A percentile compares a stretch with the other conserved stretches of the same genome.
phyloP scores from a whole-genome alignment of 768 basidiomycete genomes.

The Coprinopsis marcescibilis region DNA sequence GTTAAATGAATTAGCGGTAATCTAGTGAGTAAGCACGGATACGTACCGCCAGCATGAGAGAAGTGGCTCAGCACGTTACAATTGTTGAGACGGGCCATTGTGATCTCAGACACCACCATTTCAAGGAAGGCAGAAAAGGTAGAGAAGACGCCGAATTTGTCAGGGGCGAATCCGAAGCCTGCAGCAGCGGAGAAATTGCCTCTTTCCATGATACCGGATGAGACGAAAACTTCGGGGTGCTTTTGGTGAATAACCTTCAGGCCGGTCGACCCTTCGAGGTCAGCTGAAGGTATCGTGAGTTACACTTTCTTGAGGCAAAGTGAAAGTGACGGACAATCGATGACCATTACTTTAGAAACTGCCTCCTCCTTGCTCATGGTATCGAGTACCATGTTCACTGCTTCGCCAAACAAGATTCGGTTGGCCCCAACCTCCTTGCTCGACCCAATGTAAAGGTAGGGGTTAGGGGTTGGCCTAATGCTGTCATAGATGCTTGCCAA shows the following conservation, averaged over 20 bases:
- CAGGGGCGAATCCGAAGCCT: constrained; percentile 77
- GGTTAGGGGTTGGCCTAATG: constrained; percentile 53
- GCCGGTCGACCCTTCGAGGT: constrained; percentile 86
- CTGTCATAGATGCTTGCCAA: constrained; percentile 49
- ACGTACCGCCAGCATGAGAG: constrained; percentile 78
- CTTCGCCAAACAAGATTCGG: constrained; percentile 81
- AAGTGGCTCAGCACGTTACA: constrained; percentile 88
- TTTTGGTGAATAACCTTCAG: constrained; percentile 85
- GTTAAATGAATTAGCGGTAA: background rate
- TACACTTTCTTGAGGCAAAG: background rate
- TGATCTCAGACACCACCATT: constrained; percentile 85
- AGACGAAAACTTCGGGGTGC: constrained; percentile 81
- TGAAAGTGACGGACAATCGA: constrained; percentile 56
- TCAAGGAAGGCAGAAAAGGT: constrained; percentile 91
- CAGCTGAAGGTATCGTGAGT: constrained; percentile 36
- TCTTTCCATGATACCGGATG: constrained; percentile 85
- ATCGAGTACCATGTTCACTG: constrained; percentile 75
- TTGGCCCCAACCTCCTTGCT: constrained; percentile 74
- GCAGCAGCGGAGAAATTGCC: constrained; percentile 82
- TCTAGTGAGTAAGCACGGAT: background rate
- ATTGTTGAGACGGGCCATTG: constrained; percentile 88
- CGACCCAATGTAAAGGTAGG: constrained; percentile 64
- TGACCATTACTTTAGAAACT: constrained; percentile 76
- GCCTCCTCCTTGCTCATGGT: constrained; percentile 71
- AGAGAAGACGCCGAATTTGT: constrained; percentile 85